Percentiles rank a stretch among this genome's conserved stretches.
Evolutionary conservation across 768 basidiomycete genomes (phyloP).

Genomic region (Galerina marginata): DNA sequence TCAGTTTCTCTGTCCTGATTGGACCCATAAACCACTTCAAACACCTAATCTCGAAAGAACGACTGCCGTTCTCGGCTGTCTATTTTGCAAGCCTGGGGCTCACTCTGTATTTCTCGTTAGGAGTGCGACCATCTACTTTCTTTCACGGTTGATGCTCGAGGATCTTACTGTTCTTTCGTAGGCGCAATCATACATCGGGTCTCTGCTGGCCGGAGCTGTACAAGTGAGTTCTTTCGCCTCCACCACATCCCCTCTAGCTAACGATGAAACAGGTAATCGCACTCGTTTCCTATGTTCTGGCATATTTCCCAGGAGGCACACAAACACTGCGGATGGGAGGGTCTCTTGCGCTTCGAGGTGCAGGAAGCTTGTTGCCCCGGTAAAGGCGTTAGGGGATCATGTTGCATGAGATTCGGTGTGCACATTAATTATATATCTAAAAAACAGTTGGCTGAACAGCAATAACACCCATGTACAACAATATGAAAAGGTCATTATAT

Average conservation of each 20-base stretch:
- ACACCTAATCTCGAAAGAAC: constrained; percentile 82
- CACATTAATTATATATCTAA: constrained; percentile 11
- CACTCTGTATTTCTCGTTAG: constrained; percentile 92
- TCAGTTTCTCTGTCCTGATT: constrained; percentile 81
- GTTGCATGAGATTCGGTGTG: not conserved
- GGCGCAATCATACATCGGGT: constrained; percentile 87
- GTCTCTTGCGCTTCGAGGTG: constrained; percentile 82
- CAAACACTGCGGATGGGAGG: constrained; percentile 83
- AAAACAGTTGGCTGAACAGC: too few species aligned
- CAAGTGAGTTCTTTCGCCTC: constrained; percentile 53
- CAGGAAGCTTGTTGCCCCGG: constrained; percentile 81
- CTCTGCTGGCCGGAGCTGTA: constrained; percentile 79
- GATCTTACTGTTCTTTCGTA: constrained; percentile 34
- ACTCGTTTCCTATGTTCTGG: constrained; percentile 86
- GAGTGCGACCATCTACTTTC: constrained; percentile 55
- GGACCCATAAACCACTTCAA: constrained; percentile 93
- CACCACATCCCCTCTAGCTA: not conserved
- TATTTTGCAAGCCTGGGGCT: constrained; percentile 86
- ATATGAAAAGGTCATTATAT: not conserved
- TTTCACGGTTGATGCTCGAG: not conserved
- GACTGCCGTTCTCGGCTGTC: constrained; percentile 81
- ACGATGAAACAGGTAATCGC: constrained; percentile 63
- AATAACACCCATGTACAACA: too few species aligned
- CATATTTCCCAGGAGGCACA: constrained; percentile 93
- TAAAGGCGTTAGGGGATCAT: constrained; percentile 36